Conservation (phyloP, 768 basidiomycete genomes). For the Lactarius pseudohatsudake region DNA sequence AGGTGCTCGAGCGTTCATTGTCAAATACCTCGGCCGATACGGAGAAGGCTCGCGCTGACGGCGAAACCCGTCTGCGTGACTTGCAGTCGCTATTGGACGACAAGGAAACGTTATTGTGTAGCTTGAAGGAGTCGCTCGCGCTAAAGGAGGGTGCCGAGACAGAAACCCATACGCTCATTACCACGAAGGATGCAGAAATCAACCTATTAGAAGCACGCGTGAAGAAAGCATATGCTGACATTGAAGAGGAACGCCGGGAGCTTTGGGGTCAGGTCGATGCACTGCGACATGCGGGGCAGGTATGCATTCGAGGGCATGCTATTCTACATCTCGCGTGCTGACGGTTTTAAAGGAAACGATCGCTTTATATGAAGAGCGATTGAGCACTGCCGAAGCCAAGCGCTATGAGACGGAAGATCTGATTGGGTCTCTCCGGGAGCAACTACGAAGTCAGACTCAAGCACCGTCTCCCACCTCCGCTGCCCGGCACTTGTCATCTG, state of each 20-base stretch:
- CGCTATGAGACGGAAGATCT: constrained; percentile 78
- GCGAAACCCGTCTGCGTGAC: constrained; percentile 44
- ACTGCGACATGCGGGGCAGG: constrained; percentile 85
- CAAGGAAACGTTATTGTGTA: constrained; percentile 44
- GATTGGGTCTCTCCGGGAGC: constrained; percentile 57
- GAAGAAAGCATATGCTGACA: constrained; percentile 45
- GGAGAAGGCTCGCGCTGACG: constrained; percentile 49
- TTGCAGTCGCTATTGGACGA: constrained; percentile 47
- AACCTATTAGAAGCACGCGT: constrained; percentile 49
- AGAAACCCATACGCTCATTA: constrained; percentile 50
- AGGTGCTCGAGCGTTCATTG: constrained; percentile 48
- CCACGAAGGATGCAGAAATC: constrained; percentile 63
- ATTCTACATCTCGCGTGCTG: not conserved
- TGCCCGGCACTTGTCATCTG: constrained; percentile 54
- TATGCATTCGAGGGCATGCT: constrained; percentile 36
- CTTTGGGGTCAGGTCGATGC: constrained; percentile 76
- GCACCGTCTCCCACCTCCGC: constrained; percentile 39
- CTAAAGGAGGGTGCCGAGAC: constrained; percentile 51
- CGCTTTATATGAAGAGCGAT: constrained; percentile 87
- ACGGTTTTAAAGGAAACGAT: constrained; percentile 74
- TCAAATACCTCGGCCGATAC: constrained; percentile 41
- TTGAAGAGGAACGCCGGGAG: constrained; percentile 62
- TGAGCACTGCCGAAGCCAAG: constrained; percentile 65
- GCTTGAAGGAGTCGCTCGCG: constrained; percentile 53
- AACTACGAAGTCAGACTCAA: constrained; percentile 38